A percentile compares a stretch with the other conserved stretches of the same genome.
phyloP scores from a whole-genome alignment of 1,284 basidiomycete genomes.

The Puccinia coronata region DNA sequence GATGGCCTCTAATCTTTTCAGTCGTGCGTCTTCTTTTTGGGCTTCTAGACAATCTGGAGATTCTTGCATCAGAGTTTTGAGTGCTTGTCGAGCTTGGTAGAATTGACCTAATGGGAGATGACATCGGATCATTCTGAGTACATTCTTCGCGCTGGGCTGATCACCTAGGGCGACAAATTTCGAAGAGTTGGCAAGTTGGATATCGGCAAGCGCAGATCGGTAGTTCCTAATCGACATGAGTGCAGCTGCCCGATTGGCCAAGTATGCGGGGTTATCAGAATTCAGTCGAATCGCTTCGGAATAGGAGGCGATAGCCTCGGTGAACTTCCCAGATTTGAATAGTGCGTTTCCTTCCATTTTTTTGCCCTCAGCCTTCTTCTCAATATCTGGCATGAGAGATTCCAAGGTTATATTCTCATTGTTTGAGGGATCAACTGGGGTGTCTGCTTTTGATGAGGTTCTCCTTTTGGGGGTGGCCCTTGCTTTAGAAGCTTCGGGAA shows the following conservation, averaged over 20 bases:
- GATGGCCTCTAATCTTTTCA: conserved; percentile 68
- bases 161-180: conserved; percentile 62
- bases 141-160: conserved; percentile 66
- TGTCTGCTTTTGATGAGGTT: not conserved
- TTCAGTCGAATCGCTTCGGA: conserved; percentile 64
- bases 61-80: conserved; percentile 67
- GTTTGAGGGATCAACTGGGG: not conserved
- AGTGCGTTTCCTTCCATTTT: conserved; percentile 25
- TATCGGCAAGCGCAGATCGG: conserved; percentile 72
- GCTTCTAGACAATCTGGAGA: conserved; percentile 68
- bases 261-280: conserved; percentile 71
- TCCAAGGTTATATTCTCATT: not conserved
- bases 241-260: conserved; percentile 82
- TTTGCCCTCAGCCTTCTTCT: conserved; percentile 7
- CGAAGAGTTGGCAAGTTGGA: conserved; percentile 70
- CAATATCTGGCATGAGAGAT: not conserved
- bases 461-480: conserved; percentile 20
- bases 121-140: conserved; percentile 75
- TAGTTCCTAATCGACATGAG: conserved; percentile 79
- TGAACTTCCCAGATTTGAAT: conserved; percentile 17
- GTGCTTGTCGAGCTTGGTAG: conserved; percentile 63
- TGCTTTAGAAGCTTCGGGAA: not conserved
- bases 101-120: conserved; percentile 73
- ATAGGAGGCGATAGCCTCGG: conserved; percentile 22
- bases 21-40: conserved; percentile 67